phyloP scores from a whole-genome alignment of 2,329 filamentous ascomycete species.

The Westerdykella aurantiaca region DNA sequence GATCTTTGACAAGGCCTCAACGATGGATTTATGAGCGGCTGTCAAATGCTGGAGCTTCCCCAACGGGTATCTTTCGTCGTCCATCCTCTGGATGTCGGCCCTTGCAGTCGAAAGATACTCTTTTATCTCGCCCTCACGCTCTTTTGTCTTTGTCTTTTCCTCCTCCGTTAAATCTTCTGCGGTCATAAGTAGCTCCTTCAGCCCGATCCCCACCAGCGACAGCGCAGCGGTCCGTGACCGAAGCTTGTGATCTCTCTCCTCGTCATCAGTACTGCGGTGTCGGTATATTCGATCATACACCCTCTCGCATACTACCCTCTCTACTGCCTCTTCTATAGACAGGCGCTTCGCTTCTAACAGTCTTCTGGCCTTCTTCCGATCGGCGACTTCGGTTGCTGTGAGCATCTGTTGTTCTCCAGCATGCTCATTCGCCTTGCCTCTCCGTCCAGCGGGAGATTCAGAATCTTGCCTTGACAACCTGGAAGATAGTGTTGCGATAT shows the following conservation, averaged over 20 bases:
- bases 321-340: slow-evolving; percentile 83
- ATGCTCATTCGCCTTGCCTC: slow-evolving; percentile 40
- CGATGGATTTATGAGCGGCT: slow-evolving; percentile 85
- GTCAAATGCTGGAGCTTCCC: slow-evolving; percentile 89
- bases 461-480: slow-evolving; percentile 64
- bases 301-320: slow-evolving; percentile 75
- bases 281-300: slow-evolving; percentile 83
- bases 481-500: slow-evolving; percentile 73
- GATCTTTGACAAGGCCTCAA: slow-evolving; percentile 69
- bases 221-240: slow-evolving; percentile 90
- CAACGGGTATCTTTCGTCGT: slow-evolving; percentile 77
- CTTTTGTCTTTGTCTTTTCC: slow-evolving; percentile 50
- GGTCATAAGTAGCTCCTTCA: slow-evolving; percentile 66
- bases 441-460: slow-evolving; percentile 36
- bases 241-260: slow-evolving; percentile 89
- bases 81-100: slow-evolving; percentile 70
- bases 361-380: slow-evolving; percentile 71
- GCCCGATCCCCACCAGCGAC: slow-evolving; percentile 82
- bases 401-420: slow-evolving; percentile 74
- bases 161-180: slow-evolving; percentile 51
- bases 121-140: slow-evolving; percentile 60
- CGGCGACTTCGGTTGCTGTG: slow-evolving; percentile 75
- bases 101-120: slow-evolving; percentile 65
- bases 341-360: slow-evolving; percentile 70
- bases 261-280: slow-evolving; percentile 85